phyloP scores from a whole-genome alignment of 2,329 filamentous ascomycete species.

The Xylariaceae sp. region DNA sequence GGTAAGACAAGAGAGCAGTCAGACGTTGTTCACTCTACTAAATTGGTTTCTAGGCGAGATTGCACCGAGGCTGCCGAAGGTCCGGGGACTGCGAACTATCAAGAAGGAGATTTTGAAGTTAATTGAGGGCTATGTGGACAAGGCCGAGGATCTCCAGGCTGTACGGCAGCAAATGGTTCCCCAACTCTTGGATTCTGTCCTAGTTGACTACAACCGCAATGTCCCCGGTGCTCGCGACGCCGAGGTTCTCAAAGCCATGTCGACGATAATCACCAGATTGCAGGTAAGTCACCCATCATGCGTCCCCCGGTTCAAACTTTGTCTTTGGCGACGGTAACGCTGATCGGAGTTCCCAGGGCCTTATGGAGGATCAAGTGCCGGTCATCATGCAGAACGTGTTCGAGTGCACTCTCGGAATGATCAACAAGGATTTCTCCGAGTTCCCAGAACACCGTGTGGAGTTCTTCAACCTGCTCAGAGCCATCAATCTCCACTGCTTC shows the following conservation, averaged over 20 bases:
- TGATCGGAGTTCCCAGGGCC: conserved; percentile 48
- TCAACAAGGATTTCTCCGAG: conserved; percentile 99
- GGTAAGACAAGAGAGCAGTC: conserved; percentile 45
- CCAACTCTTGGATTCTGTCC: conserved; percentile 86
- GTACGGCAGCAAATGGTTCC: conserved; percentile 92
- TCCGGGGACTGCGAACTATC: conserved; percentile 90
- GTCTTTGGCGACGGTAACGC: too few species aligned
- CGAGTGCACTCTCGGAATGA: conserved; percentile 98
- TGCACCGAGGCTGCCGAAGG: conserved; percentile 95
- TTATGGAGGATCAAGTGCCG: conserved; percentile 98
- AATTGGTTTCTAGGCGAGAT: conserved; percentile 60
- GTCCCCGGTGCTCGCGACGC: conserved; percentile 93
- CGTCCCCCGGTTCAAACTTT: conserved; percentile 30
- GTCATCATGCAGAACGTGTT: conserved; percentile 98
- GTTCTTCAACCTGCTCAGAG: conserved; percentile 94
- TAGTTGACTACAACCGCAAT: conserved; percentile 95
- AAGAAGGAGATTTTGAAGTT: conserved; percentile 99
- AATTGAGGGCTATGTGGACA: conserved; percentile 96
- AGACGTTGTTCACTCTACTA: conserved; percentile 26
- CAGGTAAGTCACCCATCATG: conserved; percentile 61
- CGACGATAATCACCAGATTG: conserved; percentile 92
- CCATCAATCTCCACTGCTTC: conserved; percentile 97
- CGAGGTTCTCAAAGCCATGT: conserved; percentile 96
- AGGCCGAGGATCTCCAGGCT: conserved; percentile 91
- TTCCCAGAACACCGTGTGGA: conserved; percentile 99